These are phyloP conservation scores for Oryza brachyantha DNA, from an alignment of 176 grass and related monocot species.

Conservation along the genomic window DNA sequence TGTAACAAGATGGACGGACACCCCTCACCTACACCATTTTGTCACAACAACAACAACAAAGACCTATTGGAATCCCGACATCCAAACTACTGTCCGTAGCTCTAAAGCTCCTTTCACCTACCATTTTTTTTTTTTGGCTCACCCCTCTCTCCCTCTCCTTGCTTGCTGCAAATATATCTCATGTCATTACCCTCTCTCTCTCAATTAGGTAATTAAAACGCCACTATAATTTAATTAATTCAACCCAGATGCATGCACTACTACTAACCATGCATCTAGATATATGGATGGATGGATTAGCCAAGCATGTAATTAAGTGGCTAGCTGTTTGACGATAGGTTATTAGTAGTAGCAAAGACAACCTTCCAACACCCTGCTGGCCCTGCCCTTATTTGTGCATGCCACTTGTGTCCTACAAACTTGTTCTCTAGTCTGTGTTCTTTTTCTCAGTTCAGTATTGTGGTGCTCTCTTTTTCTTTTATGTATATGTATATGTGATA, in stretches of 20 bases:
- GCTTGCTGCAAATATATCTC: too few relatives aligned
- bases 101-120: constrained; percentile 66
- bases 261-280: too few relatives aligned
- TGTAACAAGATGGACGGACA: constrained; percentile 52
- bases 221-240: too few relatives aligned
- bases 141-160: too few relatives aligned
- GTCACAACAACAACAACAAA: constrained; percentile 44
- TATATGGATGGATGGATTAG: too few relatives aligned
- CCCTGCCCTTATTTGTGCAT: constrained; percentile 5
- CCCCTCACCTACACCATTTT: constrained; percentile 54
- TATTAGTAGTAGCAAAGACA: neutral
- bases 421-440: constrained; percentile 21
- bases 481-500: neutral
- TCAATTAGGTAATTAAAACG: neutral
- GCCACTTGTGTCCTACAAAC: constrained; percentile 25
- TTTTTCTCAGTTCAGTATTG: constrained; percentile 3
- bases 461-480: neutral
- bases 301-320: neutral
- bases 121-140: too few relatives aligned
- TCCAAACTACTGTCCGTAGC: constrained; percentile 70
- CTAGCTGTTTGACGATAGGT: constrained; percentile 11
- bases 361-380: neutral
- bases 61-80: constrained; percentile 50
- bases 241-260: neutral
- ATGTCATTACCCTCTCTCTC: too few relatives aligned